These are phyloP conservation scores for Paecilomyces sp. DNA, from an alignment of 2,329 filamentous ascomycete species.

Conservation along the genomic window DNA sequence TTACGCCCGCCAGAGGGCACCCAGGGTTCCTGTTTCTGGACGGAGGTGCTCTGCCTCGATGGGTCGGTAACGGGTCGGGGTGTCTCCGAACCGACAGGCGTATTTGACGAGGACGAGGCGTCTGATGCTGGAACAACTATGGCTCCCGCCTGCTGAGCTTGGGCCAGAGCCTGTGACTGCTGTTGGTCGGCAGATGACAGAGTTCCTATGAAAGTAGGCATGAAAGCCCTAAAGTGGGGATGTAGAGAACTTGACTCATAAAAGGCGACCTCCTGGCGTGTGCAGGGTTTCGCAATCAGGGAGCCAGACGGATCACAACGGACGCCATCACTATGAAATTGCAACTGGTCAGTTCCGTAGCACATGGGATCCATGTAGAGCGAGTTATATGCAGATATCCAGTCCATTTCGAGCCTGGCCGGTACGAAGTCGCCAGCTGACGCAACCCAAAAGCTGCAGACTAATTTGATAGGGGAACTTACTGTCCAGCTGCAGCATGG, in stretches of 20 bases:
- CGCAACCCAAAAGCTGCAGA: constrained; percentile 4
- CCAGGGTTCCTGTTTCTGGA: constrained; percentile 27
- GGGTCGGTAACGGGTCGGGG: constrained; percentile 16
- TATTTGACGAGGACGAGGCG: constrained; percentile 12
- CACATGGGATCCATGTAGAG: neutral
- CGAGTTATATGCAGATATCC: constrained; percentile 1
- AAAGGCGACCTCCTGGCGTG: constrained; percentile 75
- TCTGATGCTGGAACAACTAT: constrained; percentile 19
- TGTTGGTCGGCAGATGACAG: constrained; percentile 58
- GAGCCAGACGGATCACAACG: constrained; percentile 75
- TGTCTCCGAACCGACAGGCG: constrained; percentile 8
- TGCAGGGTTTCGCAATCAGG: constrained; percentile 92
- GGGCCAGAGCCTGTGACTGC: constrained; percentile 31
- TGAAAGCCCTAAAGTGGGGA: constrained; percentile 67
- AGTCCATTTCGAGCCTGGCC: neutral
- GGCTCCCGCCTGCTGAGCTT: constrained; percentile 43
- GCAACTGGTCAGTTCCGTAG: neutral
- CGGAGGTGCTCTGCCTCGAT: constrained; percentile 14
- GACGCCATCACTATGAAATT: constrained; percentile 67
- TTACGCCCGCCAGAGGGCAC: constrained; percentile 52
- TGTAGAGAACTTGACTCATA: constrained; percentile 70
- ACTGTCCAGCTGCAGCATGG: constrained; percentile 44
- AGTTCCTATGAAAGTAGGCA: constrained; percentile 79
- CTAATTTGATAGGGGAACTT: constrained; percentile 19
- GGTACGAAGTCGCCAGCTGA: neutral